Evolutionary conservation across 2,329 filamentous ascomycete genomes (phyloP), one percentile per base, ranked within the genome.

Genomic region (Colletotrichum godetiae): DNA sequence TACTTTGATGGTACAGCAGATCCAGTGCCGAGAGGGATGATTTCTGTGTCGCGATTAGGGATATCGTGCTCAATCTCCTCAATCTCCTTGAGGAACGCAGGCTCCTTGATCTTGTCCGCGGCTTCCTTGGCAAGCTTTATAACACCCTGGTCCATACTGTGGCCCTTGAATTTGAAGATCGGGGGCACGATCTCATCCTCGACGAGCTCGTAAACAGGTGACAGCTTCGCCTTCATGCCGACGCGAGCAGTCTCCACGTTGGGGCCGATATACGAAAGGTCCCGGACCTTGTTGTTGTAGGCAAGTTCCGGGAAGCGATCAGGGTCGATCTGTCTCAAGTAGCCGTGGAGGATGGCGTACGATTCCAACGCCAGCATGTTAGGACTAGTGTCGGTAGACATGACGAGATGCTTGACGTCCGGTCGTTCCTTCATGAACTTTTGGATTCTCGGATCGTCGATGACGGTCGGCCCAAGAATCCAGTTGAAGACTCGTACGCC

Each of bases 1-100:
- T 98, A 97, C 81, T 97, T 97, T 42, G 95, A 97, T 1, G 97
- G 97, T 19, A 93, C 81, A 0, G 96, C 94, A 3, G 96, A 98
- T 10, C 97, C 97, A 3, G 97, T 99, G 6, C 97, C 97, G 0
- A 99, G 89, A 1, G 95, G 91, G 52, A 95, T 92, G 61, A 99
- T 90, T 81, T 98, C 95, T 0, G 92, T 91, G 77, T 98, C 92
- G 42, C 90, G 88, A 76, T 91, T 90, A 2, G 93, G 93, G 2
- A 97, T 89, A 74, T 92, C 89, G n/a, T 88, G 83, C 75, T 92
- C 90, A 13, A 86, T 81, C 55, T 86, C 81, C 35, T 88, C 83
- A 3, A 91, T 86, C 81, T 78, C 84, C 65, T 79, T 81, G 22
- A 87, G 80, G 73, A 92, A 89, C 3, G 82, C 82, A 0, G 84